Evolutionary conservation across 176 grass and related monocot species (phyloP), one percentile per base, ranked within the genome.

Genomic region (Alloteropsis semialata): DNA sequence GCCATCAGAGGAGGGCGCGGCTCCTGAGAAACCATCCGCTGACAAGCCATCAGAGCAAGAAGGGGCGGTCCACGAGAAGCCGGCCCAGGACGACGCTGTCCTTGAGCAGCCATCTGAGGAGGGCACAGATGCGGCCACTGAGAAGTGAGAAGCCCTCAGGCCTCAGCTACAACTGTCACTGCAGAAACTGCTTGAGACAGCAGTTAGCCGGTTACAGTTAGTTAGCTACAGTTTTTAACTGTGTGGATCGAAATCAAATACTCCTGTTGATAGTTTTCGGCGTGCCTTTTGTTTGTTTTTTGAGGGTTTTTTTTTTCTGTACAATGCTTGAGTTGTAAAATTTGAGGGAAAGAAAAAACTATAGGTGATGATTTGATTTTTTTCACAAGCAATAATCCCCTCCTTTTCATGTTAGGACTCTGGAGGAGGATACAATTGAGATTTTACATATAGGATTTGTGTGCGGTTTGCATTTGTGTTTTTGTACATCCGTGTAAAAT

Each of bases 321-420:
- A 77, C 45, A 72, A 66, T 84, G 77, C 25, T 88, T 88, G 85
- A 87, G 85, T 73, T 88, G 85, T 91, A 88, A 91, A 88, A 75
- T 91, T 90, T 83, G 84, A 87, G 84, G 84, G 37, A 49, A 60
- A 74, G 41, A 71, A 51, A 16, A 39, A 41, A 72, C 44, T 9
- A 61, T 64, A 76, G 71, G 33, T 88, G 70, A 75, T 87, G 76
- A 76, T 81, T 91, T 83, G 66, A 54, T 80, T 74, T 64, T 75
- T 19, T 60, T 84, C 34, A 68, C 67, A 87, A 3, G 10, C 62
- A 85, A 53, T 91, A 81, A 91, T 72, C 69, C 72, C 56, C 60
- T 71, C 64, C 65, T 78, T 38, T 39, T 30, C 67, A 22, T 82
- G 57, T 86, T 86, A 27, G 72, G 77, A 83, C 69, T 74, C 54